A percentile compares a stretch with the other conserved stretches of the same genome.
These are phyloP conservation scores for Penstemon barbatus DNA, from an alignment of 257 asterid species.

Conservation along the genomic window DNA sequence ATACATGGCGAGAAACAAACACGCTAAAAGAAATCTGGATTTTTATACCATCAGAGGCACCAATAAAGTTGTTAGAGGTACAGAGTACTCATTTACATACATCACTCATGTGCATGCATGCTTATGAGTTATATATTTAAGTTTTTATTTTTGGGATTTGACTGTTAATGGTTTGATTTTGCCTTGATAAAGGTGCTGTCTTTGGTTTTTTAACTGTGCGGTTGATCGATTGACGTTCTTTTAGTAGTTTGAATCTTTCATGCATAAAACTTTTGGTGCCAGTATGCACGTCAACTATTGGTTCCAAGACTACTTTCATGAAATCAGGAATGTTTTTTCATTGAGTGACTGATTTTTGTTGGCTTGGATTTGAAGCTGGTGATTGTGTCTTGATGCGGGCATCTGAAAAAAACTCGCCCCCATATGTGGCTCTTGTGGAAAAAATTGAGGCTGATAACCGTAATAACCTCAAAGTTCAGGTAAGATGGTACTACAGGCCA, in stretches of 20 bases:
- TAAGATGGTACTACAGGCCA: conserved; percentile 72
- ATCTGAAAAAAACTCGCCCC: conserved; percentile 40
- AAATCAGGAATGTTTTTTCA: not conserved
- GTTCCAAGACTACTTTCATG: too few species aligned
- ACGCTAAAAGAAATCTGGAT: conserved; percentile 48
- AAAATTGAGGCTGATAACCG: conserved; percentile 54
- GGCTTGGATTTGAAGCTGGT: conserved; percentile 44
- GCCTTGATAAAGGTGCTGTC: not conserved
- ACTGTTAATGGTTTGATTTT: not conserved
- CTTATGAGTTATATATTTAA: conserved; percentile 8
- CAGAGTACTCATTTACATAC: not conserved
- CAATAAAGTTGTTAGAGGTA: conserved; percentile 54
- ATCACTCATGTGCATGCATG: conserved; percentile 28
- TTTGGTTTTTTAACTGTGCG: not conserved
- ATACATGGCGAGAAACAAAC: conserved; percentile 50
- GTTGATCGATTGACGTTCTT: not conserved
- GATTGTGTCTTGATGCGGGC: conserved; percentile 64
- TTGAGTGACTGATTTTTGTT: conserved; percentile 18
- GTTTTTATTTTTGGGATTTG: not conserved
- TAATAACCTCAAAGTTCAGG: conserved; percentile 42
- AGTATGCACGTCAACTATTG: too few species aligned
- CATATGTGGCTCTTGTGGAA: conserved; percentile 65
- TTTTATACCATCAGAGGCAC: conserved; percentile 58
- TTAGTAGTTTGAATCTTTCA: not conserved
- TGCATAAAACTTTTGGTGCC: not conserved